Evolutionary conservation across 1,284 basidiomycete species (phyloP).

Genomic region (Termitomyces sp.): DNA sequence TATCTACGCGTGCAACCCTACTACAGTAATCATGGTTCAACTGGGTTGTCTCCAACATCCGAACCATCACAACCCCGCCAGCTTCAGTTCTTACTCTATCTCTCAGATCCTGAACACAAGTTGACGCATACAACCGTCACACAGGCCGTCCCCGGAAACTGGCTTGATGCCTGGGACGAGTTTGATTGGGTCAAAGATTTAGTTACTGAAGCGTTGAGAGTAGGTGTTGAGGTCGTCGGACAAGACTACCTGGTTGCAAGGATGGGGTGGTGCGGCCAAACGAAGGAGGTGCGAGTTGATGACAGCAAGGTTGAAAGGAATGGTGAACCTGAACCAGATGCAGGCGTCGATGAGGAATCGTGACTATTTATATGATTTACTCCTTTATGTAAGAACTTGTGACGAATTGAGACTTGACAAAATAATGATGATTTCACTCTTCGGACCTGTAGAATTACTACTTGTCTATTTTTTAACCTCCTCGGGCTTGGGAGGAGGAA

Average conservation of each 20-base stretch:
- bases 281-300: constrained; percentile 11
- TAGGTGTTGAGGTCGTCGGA: constrained; percentile 80
- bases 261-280: constrained; percentile 65
- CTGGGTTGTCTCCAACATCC: constrained; percentile 22
- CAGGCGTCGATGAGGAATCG: constrained; percentile 23
- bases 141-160: constrained; percentile 74
- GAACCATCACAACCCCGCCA: constrained; percentile 39
- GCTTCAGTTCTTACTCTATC: constrained; percentile 81
- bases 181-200: constrained; percentile 96
- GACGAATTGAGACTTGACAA: constrained; percentile 4
- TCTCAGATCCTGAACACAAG: constrained; percentile 79
- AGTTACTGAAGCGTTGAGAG: constrained; percentile 78
- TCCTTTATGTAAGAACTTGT: constrained; percentile 5
- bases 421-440: constrained; percentile 7
- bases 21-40: constrained; percentile 49
- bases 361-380: constrained; percentile 27
- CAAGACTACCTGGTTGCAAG: constrained; percentile 81
- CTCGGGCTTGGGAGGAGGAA: constrained; percentile 64
- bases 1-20: constrained; percentile 93
- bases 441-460: background rate
- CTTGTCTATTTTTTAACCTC: constrained; percentile 58
- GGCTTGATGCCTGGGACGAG: constrained; percentile 86
- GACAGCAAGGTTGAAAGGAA: constrained; percentile 17
- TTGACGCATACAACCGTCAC: constrained; percentile 74
- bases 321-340: constrained; percentile 1